Percentiles rank a stretch among this genome's conserved stretches.
These are phyloP conservation scores for Knoxia roxburghii DNA, from an alignment of 257 asterid genomes.

Conservation along the genomic window DNA sequence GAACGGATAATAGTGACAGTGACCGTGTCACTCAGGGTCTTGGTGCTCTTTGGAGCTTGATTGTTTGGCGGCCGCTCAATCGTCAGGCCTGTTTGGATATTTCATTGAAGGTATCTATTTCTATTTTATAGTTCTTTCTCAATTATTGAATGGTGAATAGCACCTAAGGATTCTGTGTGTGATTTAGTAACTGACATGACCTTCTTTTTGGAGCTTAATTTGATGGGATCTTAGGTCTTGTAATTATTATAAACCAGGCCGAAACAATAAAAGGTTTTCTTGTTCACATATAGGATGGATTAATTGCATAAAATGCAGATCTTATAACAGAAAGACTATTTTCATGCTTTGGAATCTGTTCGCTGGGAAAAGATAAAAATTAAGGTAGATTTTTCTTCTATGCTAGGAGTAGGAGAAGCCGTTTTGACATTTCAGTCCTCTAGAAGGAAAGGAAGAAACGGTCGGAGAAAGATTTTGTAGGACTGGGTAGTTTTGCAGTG, in stretches of 20 bases:
- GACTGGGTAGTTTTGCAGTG: neutral
- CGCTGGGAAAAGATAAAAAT: neutral
- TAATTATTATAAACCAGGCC: neutral
- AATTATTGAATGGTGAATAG: too few species aligned
- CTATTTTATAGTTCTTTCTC: neutral
- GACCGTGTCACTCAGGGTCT: constrained; percentile 99
- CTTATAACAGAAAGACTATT: neutral
- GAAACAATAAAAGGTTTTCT: neutral
- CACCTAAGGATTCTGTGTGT: neutral
- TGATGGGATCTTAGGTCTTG: neutral
- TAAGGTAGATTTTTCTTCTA: neutral
- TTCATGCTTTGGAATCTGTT: neutral
- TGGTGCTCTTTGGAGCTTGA: constrained; percentile 91
- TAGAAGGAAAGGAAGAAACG: neutral
- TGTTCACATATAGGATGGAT: neutral
- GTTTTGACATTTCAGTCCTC: too few species aligned
- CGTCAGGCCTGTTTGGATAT: constrained; percentile 90
- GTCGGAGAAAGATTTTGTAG: neutral
- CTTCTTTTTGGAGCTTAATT: neutral
- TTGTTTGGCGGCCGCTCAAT: constrained; percentile 70
- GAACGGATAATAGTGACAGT: constrained; percentile 57
- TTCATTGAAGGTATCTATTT: constrained; percentile 67
- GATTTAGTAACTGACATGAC: neutral
- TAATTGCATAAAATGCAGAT: neutral
- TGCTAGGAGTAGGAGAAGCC: too few species aligned